Conservation (phyloP, 2,329 filamentous ascomycete species). For the Penicillium thymicola region DNA sequence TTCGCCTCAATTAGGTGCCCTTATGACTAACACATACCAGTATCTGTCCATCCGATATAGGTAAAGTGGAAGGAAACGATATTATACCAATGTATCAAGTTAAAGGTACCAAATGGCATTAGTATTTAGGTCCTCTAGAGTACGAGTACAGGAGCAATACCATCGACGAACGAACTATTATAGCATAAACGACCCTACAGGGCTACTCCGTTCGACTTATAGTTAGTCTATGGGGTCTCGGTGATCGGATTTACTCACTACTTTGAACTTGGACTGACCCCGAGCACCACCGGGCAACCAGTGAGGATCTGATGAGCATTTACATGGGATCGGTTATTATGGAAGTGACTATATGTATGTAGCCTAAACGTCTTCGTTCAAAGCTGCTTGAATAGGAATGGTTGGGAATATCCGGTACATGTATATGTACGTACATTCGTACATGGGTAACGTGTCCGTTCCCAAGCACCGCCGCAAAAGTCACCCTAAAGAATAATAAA, state of each 20-base stretch:
- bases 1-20: not conserved
- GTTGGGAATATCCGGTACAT: not conserved
- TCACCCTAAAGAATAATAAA: not conserved
- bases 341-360: not conserved
- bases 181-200: not conserved
- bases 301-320: not conserved
- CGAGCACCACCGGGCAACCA: not conserved
- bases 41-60: not conserved
- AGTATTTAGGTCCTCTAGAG: not conserved
- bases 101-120: not conserved
- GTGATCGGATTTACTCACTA: not conserved
- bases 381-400: not conserved
- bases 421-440: too few relatives aligned
- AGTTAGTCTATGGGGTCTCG: not conserved
- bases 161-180: not conserved
- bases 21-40: not conserved
- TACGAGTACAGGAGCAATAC: not conserved
- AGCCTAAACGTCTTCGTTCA: too few relatives aligned
- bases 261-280: not conserved
- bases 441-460: not conserved
- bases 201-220: not conserved
- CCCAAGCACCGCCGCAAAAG: not conserved
- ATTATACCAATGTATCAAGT: not conserved
- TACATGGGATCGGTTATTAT: not conserved
- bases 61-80: not conserved